phyloP scores from a whole-genome alignment of 495 filamentous ascomycete genomes.

The Trichocladium uniseriatum region DNA sequence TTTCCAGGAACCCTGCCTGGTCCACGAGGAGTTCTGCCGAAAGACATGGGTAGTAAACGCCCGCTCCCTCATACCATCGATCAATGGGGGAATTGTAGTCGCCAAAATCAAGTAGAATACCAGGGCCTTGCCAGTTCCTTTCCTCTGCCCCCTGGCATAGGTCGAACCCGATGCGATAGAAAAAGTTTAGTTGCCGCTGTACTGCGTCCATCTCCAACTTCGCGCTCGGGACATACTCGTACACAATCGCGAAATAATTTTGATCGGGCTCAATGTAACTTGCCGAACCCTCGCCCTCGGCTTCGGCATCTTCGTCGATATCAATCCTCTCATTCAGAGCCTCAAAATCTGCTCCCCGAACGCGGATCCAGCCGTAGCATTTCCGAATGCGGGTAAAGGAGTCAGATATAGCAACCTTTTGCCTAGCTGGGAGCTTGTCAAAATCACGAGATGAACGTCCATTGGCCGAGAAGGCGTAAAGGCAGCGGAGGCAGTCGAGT shows the following conservation, averaged over 20 bases:
- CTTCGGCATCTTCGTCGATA: neutral
- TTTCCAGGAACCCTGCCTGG: neutral
- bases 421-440: neutral
- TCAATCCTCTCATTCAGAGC: neutral
- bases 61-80: neutral
- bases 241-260: neutral
- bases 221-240: neutral
- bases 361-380: slow-evolving; percentile 3
- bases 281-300: neutral
- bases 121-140: slow-evolving; percentile 2
- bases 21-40: neutral
- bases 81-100: slow-evolving; percentile 3
- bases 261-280: neutral
- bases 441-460: neutral
- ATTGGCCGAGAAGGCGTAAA: slow-evolving; percentile 1
- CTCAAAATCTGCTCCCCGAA: neutral
- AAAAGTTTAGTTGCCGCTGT: slow-evolving; percentile 1
- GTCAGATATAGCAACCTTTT: neutral
- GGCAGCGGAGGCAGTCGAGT: neutral
- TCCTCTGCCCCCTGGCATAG: neutral
- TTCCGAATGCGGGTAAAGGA: neutral
- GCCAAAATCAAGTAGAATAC: slow-evolving; percentile 5
- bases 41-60: neutral
- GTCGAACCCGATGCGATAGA: neutral
- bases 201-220: neutral